Evolutionary conservation across 2,329 filamentous ascomycete species (phyloP), one percentile per base, ranked within the genome.

Genomic region (Beauveria bassiana): DNA sequence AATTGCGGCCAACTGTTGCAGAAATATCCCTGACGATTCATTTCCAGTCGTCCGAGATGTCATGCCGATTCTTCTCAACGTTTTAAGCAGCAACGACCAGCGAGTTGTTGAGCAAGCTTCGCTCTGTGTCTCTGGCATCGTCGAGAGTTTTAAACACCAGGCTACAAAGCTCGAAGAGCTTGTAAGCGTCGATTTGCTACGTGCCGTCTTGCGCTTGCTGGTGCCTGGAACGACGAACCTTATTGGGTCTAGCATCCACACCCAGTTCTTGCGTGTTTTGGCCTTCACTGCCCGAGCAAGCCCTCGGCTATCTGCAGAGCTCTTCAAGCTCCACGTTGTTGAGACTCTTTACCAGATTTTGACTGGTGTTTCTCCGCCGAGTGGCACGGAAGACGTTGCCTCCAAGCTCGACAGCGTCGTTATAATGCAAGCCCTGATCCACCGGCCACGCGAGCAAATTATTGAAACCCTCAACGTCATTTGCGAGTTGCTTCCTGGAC

Each of bases 381-480:
- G 81, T 64, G 90, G 88, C 40, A 87, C 83, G 1, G 87, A 92
- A 42, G 87, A 93, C 71, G 84, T 91, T 62, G 89, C 87, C 34
- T 88, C 85, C 43, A 96, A 96, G 75, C 88, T 98, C 65, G 93
- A 98, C 74, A 96, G 92, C 70, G 93, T 98, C 61, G 85, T 99
- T 51, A 95, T 99, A 69, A 99, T 99, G 96, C 95, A 99, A 76
- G 92, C 96, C 43, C 81, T 99, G 65, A 96, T 99, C 58, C 95
- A 98, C 71, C 87, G 93, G 46, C 95, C 95, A 7, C 87, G 93
- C 61, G 96, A 99, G 67, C 95, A 99, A 74, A 90, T 99, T 20
- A 95, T 93, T 67, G 95, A 99, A 78, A 97, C 96, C 1, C 82
- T 99, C 65, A 98, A 98, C 71, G 92, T 99, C 65, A 92, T 99